Base-by-base conservation (phyloP, 2,329 filamentous ascomycete species). In the Aspergillus floridensis region DNA sequence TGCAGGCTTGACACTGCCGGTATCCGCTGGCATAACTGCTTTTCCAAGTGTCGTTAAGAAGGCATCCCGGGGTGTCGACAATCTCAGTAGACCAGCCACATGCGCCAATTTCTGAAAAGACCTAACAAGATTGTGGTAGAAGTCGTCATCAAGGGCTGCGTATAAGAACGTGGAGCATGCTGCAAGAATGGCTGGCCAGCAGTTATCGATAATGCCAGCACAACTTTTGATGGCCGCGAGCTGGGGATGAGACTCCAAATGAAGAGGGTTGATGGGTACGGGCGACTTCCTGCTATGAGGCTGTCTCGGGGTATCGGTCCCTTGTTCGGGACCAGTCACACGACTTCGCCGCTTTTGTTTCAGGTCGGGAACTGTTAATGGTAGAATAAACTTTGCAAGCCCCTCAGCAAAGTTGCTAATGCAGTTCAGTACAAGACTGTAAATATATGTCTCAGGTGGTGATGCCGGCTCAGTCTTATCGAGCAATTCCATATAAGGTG, bases 131-230 rank as follows among this genome's bases (percentile, higher is more conserved):
- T 89, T 87, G 66, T 97, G 93, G 68, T 98, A 99, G 67, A 95
- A 97, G 56, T 97, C 92, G 1, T 91, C 89, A 72, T 99, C 95
- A 4, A 99, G 80, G 0, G 93, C 88, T 31, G 95, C 91, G 71
- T 96, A 96, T 19, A 99, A 79, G 71, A 98, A 99, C 0, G 93
- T 97, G 0, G 95, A 99, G 68, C 92, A 97, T 2, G 92, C 95
- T 1, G 95, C 93, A 52, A 99, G 84, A 44, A 98, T 88, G 12
- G 95, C 95, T 50, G 95, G 95, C 95, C 95, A 99, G 73, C 93
- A 98, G 65, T 91, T 85, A 4, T 96, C 91, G 24, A 99, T 89
- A 57, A 99, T 89, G 10, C 84, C 84, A 12, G 92, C 91, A 67
- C 91, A 93, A 2, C 87, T 86, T 68, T 88, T 86, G 58, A 98